Conservation (phyloP, 495 filamentous ascomycete species). For the Neurospora pannonica region DNA sequence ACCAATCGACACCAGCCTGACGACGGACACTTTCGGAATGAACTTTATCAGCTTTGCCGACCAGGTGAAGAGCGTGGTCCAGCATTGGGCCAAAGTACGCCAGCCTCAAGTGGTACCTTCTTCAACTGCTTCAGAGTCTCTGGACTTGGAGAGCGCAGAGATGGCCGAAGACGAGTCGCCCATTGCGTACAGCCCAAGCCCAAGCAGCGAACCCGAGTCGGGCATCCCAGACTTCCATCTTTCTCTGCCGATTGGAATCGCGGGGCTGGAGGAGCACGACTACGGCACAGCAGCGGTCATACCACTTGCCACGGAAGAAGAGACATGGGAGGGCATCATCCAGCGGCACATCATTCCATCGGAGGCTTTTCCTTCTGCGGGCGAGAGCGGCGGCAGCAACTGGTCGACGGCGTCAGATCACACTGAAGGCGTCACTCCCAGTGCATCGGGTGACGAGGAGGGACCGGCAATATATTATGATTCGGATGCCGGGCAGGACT, state of each 20-base stretch:
- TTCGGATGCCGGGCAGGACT: not conserved
- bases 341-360: not conserved
- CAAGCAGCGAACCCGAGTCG: not conserved
- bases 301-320: not conserved
- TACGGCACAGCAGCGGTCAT: not conserved
- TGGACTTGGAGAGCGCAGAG: not conserved
- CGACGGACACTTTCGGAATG: slow-evolving; percentile 40
- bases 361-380: not conserved
- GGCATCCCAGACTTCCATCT: not conserved
- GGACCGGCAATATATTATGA: not conserved
- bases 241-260: not conserved
- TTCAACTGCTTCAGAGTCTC: not conserved
- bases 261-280: not conserved
- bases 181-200: not conserved
- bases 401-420: not conserved
- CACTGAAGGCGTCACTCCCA: not conserved
- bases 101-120: slow-evolving; percentile 16
- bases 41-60: slow-evolving; percentile 36
- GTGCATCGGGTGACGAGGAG: not conserved
- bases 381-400: not conserved
- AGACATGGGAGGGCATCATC: not conserved
- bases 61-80: slow-evolving; percentile 34
- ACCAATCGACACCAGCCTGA: slow-evolving; percentile 31
- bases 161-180: not conserved
- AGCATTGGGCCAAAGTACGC: not conserved